A percentile compares a stretch with the other conserved stretches of the same genome.
These are phyloP conservation scores for Trichoderma afroharzianum DNA, from an alignment of 2,329 filamentous ascomycete genomes.

Conservation along the genomic window DNA sequence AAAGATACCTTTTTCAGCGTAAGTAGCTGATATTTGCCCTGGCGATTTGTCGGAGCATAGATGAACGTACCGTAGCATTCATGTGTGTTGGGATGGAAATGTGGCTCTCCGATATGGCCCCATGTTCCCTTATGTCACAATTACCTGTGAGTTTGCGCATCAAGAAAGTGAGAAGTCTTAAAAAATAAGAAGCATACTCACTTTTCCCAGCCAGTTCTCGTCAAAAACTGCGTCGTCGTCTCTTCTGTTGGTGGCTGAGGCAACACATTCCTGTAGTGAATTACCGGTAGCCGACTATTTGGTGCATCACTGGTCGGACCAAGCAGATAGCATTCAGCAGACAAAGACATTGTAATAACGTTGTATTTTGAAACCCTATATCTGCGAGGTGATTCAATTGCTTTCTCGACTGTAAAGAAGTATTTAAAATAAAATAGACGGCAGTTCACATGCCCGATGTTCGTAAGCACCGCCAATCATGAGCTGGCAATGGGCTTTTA, in stretches of 20 bases:
- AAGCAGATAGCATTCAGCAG: neutral
- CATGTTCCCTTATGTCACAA: neutral
- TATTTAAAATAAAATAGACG: neutral
- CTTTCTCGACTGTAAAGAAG: neutral
- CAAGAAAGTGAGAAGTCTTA: neutral
- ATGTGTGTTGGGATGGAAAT: constrained; percentile 1
- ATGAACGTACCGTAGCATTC: neutral
- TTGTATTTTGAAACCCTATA: neutral
- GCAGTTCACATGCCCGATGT: no score
- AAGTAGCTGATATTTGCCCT: no score
- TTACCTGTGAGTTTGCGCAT: neutral
- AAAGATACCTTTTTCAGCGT: neutral
- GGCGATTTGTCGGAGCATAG: no score
- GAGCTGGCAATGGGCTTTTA: neutral
- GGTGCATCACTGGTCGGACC: neutral
- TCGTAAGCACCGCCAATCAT: no score
- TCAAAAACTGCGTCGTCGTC: neutral
- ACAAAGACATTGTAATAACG: neutral
- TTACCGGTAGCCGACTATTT: neutral
- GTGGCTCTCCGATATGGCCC: neutral
- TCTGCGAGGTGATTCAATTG: neutral
- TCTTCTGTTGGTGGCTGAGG: neutral
- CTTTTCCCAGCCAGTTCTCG: neutral
- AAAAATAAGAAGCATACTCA: neutral
- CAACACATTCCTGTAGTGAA: neutral